Evolutionary conservation across 2,329 filamentous ascomycete genomes (phyloP).

Genomic region (Alternaria brassicicola): DNA sequence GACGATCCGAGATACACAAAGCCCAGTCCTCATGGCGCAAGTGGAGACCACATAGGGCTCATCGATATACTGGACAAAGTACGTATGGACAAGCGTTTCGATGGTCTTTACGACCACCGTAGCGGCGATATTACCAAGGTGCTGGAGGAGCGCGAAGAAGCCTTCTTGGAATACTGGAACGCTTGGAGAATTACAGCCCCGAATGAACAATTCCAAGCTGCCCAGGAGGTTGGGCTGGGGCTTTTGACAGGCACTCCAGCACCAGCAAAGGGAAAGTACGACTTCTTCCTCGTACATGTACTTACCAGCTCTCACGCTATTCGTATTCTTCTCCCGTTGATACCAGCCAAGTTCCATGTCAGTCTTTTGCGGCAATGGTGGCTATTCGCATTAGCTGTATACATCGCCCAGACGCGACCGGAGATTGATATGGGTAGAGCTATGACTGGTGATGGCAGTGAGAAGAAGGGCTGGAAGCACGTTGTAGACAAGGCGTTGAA

Average conservation of each 20-base stretch:
- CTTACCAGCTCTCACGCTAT: constrained; percentile 83
- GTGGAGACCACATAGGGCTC: constrained; percentile 61
- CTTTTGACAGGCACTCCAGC: constrained; percentile 62
- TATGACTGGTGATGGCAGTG: constrained; percentile 65
- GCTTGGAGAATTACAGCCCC: constrained; percentile 75
- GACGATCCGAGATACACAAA: constrained; percentile 75
- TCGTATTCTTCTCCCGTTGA: constrained; percentile 78
- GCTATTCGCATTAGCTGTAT: constrained; percentile 79
- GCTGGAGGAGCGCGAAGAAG: constrained; percentile 70
- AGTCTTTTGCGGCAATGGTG: constrained; percentile 85
- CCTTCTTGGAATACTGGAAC: constrained; percentile 88
- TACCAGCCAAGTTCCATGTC: constrained; percentile 76
- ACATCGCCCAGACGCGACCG: constrained; percentile 76
- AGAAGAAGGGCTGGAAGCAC: constrained; percentile 75
- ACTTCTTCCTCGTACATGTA: constrained; percentile 82
- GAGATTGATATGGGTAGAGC: constrained; percentile 67
- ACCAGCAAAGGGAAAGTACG: constrained; percentile 62
- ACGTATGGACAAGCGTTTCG: constrained; percentile 70
- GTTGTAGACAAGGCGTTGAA: constrained; percentile 74
- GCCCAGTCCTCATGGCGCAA: constrained; percentile 59
- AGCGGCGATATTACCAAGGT: constrained; percentile 71
- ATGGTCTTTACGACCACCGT: constrained; percentile 65
- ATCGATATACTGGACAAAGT: constrained; percentile 75
- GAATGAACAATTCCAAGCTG: constrained; percentile 74
- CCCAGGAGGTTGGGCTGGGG: constrained; percentile 63